These are phyloP conservation scores for Phaseolus lunatus DNA, from an alignment of 306 rosid species.

Conservation along the genomic window DNA sequence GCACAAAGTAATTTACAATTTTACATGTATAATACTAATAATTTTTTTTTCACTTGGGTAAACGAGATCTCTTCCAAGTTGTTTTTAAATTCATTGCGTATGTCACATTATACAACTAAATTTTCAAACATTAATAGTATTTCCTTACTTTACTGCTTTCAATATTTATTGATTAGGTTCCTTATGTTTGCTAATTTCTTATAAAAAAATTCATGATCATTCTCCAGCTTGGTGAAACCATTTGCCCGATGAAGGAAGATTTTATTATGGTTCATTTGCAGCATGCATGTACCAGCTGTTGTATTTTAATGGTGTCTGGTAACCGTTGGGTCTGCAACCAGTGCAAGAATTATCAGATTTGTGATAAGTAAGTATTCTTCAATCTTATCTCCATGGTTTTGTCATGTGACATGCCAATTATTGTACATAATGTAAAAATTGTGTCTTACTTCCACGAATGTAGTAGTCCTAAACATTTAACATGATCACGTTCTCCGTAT, in stretches of 20 bases:
- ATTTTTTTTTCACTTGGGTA: slow-evolving; percentile 2
- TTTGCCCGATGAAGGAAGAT: slow-evolving; percentile 97
- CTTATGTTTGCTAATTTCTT: slow-evolving; percentile 29
- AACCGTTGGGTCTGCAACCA: slow-evolving; percentile 87
- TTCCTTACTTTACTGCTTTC: slow-evolving; percentile 3
- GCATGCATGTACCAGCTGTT: slow-evolving; percentile 81
- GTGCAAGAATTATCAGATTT: slow-evolving; percentile 90
- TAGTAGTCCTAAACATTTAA: not conserved
- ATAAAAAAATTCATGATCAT: slow-evolving; percentile 33
- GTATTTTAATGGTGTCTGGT: slow-evolving; percentile 88
- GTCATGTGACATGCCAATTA: not conserved
- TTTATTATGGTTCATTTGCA: slow-evolving; percentile 98
- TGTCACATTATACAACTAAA: not conserved
- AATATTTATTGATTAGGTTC: slow-evolving; percentile 4
- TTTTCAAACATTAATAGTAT: not conserved
- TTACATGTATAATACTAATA: not conserved
- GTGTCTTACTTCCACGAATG: slow-evolving; percentile 3
- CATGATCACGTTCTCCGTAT: not conserved
- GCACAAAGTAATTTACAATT: slow-evolving; percentile 78
- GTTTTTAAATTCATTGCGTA: slow-evolving; percentile 6
- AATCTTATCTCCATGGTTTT: slow-evolving; percentile 35
- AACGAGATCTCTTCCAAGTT: slow-evolving; percentile 24
- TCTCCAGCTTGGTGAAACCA: slow-evolving; percentile 96
- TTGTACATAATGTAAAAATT: not conserved
- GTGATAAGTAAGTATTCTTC: slow-evolving; percentile 77